A percentile compares a stretch with the other conserved stretches of the same genome.
Evolutionary conservation across 495 filamentous ascomycete species (phyloP).

Genomic region (Xylaria intraflava): DNA sequence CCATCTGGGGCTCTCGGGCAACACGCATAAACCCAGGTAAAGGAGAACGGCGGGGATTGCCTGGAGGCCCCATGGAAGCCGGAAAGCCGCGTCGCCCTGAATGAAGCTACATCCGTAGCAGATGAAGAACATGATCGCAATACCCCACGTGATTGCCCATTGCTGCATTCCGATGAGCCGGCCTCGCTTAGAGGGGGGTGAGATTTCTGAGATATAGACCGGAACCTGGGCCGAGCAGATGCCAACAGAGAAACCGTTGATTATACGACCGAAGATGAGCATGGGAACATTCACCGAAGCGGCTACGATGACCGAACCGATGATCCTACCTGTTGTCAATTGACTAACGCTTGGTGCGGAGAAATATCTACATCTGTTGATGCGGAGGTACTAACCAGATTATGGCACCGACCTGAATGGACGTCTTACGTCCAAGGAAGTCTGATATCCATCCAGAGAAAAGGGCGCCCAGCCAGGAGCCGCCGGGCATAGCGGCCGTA

Average conservation of each 20-base stretch:
- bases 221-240: constrained; percentile 76
- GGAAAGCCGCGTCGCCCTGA: constrained; percentile 52
- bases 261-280: constrained; percentile 66
- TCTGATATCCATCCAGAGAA: constrained; percentile 63
- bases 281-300: constrained; percentile 68
- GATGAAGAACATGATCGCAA: constrained; percentile 76
- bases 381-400: constrained; percentile 48
- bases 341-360: constrained; percentile 4
- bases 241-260: constrained; percentile 71
- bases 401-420: constrained; percentile 57
- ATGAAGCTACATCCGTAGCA: constrained; percentile 71
- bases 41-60: constrained; percentile 63
- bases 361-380: not conserved
- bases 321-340: constrained; percentile 25
- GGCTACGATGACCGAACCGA: constrained; percentile 62
- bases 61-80: constrained; percentile 72
- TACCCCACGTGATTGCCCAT: constrained; percentile 78
- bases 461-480: constrained; percentile 68
- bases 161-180: constrained; percentile 66
- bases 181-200: constrained; percentile 62
- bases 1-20: constrained; percentile 77
- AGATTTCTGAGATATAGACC: constrained; percentile 70
- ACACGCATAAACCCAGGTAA: constrained; percentile 53
- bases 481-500: constrained; percentile 65
- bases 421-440: constrained; percentile 56